phyloP scores from a whole-genome alignment of 176 grass and related monocot genomes.

The Typha latifolia region DNA sequence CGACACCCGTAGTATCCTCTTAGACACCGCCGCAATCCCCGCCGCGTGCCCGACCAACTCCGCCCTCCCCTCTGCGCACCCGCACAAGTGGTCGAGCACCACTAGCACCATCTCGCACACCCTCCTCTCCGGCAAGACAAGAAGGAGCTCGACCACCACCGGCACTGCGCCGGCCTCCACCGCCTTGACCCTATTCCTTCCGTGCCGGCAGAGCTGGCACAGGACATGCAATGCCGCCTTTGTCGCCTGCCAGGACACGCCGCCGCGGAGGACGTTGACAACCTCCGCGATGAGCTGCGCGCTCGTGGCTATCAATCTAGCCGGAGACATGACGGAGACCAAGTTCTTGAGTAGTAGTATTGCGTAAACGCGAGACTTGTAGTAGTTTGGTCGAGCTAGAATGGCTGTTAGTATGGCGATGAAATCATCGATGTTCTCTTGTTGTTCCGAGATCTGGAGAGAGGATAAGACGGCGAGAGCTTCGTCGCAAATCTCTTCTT shows the following conservation, averaged over 20 bases:
- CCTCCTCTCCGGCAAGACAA: conserved; percentile 26
- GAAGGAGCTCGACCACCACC: conserved; percentile 47
- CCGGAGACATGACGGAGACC: conserved; percentile 23
- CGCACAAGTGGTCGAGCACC: conserved; percentile 55
- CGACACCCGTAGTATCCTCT: conserved; percentile 47
- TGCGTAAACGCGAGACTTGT: conserved; percentile 30
- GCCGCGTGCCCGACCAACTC: conserved; percentile 60
- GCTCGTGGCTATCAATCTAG: conserved; percentile 19
- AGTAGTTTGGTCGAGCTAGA: conserved; percentile 37
- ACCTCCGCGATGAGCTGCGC: conserved; percentile 36
- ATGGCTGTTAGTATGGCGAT: conserved; percentile 30
- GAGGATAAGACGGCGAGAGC: conserved; percentile 50
- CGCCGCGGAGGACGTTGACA: conserved; percentile 26
- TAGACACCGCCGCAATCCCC: conserved; percentile 47
- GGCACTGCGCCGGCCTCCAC: conserved; percentile 48
- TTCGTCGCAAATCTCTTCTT: conserved; percentile 31
- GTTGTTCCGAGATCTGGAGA: conserved; percentile 46
- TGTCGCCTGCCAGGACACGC: conserved; percentile 28
- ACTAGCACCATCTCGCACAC: conserved; percentile 35
- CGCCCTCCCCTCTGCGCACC: conserved; percentile 60
- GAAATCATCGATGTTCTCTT: conserved; percentile 18
- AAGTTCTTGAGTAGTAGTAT: conserved; percentile 45
- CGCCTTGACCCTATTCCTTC: conserved; percentile 49
- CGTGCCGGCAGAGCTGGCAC: conserved; percentile 33
- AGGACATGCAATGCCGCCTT: conserved; percentile 61